These are phyloP conservation scores for Conoideocrella luteorostrata DNA, from an alignment of 2,329 filamentous ascomycete species.

Conservation along the genomic window DNA sequence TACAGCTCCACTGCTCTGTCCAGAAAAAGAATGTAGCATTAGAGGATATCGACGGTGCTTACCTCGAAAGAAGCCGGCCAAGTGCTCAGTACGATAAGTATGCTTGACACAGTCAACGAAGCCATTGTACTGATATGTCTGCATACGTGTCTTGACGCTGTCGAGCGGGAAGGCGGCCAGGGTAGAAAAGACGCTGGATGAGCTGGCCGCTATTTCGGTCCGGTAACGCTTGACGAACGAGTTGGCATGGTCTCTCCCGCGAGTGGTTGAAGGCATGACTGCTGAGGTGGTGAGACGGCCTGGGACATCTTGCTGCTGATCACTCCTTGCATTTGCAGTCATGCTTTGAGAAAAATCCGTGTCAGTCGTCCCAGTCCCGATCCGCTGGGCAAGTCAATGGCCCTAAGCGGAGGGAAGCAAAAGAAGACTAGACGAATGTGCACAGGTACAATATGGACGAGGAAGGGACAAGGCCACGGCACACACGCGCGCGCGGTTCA, in stretches of 20 bases:
- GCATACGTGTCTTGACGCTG: constrained; percentile 85
- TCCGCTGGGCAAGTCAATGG: too few species aligned
- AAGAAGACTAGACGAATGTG: background rate
- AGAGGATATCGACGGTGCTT: constrained; percentile 18
- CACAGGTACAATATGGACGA: too few species aligned
- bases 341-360: constrained; percentile 21
- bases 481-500: constrained; percentile 10
- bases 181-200: constrained; percentile 72
- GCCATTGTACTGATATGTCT: constrained; percentile 73
- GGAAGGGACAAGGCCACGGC: constrained; percentile 5
- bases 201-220: constrained; percentile 72
- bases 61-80: constrained; percentile 77
- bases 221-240: constrained; percentile 65
- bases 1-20: too few species aligned
- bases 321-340: constrained; percentile 28
- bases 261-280: constrained; percentile 22
- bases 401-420: too few species aligned
- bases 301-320: constrained; percentile 32
- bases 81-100: constrained; percentile 68
- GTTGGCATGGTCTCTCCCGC: constrained; percentile 27
- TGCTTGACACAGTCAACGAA: constrained; percentile 68
- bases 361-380: constrained; percentile 6
- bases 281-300: constrained; percentile 21
- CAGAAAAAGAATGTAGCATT: too few species aligned
- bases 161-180: constrained; percentile 79